Base-by-base conservation (phyloP, 371 early-diverging fungal genomes). In the Rhizopus sp. region DNA sequence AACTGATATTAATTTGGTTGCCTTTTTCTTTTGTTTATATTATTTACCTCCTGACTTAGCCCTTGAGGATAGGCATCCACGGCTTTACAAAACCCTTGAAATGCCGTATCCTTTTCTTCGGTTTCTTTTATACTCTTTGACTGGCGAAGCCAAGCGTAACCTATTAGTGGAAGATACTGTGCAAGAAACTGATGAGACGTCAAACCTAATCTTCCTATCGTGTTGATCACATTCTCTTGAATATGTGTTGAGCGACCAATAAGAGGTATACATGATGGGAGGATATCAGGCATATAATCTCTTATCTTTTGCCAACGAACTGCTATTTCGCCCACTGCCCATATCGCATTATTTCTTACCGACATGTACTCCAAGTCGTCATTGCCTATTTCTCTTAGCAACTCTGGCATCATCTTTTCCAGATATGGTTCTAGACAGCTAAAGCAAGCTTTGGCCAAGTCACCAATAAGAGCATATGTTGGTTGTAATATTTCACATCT, bases 241-340 rank as follows among this genome's bases (percentile, higher is more conserved):
- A 97, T 61, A 6, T 67, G 23, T 10, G 80, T 74, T 30, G 73
- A 59, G 8, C 69, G 74, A 63, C 74, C 72, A 40, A 74, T 78
- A 39, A 96, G 73, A 17, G 86, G 88, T 17, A 94, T 78, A 55
- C 95, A 70, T 7, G 85, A 79, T 64, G 85, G 80, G 23, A 94
- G 67, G 35, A 96, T 66, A 7, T 87, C 85, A 37, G 78, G 72
- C 7, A 91, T 80, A 71, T 85, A 93, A 7, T 69, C 73, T 56
- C 78, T 70, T 72, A 90, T 87, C 15, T 80, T 85, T 6, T 70
- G 76, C 55, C 82, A 85, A 70, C 91, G 84, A 23, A 95, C 72
- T 3, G 95, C 89, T 55, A 97, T 91, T 78, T 98, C 98, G 32
- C 97, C 98, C 1, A 86, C 86, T 1, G 97, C 92, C 98, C 98